Evolutionary conservation across 805 yeast genomes (phyloP).

Genomic region (Metschnikowia cerradonensis): DNA sequence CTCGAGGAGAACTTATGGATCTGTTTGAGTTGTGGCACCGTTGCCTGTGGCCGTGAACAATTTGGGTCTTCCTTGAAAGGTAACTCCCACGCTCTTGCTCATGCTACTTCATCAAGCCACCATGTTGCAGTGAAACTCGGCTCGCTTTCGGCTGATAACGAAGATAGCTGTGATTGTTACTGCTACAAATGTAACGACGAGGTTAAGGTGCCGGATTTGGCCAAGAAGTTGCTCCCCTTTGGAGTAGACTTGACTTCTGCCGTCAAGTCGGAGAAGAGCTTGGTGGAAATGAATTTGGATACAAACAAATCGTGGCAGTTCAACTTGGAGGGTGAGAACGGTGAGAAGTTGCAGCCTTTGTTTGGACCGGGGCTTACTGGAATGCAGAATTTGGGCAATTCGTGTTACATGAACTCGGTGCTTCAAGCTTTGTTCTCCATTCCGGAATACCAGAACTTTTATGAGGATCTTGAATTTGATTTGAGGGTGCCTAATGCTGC

Average conservation of each 20-base stretch:
- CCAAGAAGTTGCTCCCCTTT: conserved; percentile 47
- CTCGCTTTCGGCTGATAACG: conserved; percentile 68
- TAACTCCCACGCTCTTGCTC: conserved; percentile 81
- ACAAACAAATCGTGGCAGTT: conserved; percentile 94
- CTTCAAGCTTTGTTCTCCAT: conserved; percentile 64
- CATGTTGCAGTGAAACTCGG: conserved; percentile 89
- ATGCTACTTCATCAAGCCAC: conserved; percentile 58
- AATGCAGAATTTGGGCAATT: conserved; percentile 83
- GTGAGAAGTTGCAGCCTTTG: conserved; percentile 59
- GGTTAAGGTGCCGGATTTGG: conserved; percentile 63
- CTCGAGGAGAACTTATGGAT: conserved; percentile 83
- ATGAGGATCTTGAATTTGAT: conserved; percentile 33
- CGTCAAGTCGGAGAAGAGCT: conserved; percentile 77
- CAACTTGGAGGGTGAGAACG: conserved; percentile 67
- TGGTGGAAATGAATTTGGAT: conserved; percentile 86
- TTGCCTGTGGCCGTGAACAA: conserved; percentile 94
- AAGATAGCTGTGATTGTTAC: conserved; percentile 65
- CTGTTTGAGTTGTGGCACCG: conserved; percentile 83
- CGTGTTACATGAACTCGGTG: conserved; percentile 84
- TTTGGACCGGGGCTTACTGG: conserved; percentile 82
- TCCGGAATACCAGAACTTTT: conserved; percentile 33
- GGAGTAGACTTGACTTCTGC: conserved; percentile 59
- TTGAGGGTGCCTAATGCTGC: conserved; percentile 47
- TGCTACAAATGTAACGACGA: conserved; percentile 91
- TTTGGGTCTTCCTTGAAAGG: conserved; percentile 89